A percentile compares a stretch with the other conserved stretches of the same genome.
phyloP scores from a whole-genome alignment of 805 yeast species.

The Kregervanrija fluxuum region DNA sequence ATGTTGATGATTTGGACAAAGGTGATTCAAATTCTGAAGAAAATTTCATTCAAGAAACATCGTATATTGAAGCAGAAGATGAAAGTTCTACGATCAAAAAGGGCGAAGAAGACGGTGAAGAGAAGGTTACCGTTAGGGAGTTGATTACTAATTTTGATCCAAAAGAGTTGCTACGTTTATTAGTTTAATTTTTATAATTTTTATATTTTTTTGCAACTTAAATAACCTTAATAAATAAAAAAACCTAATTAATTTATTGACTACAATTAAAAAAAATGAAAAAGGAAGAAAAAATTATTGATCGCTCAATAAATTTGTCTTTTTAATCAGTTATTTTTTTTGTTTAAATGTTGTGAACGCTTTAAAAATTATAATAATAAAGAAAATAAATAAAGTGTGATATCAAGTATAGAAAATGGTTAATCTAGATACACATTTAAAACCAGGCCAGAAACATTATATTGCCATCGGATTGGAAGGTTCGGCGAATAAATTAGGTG shows the following conservation, averaged over 20 bases:
- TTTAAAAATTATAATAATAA: not conserved
- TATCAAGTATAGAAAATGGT: conserved; percentile 8
- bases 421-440: conserved; percentile 35
- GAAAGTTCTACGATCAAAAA: conserved; percentile 4
- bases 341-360: not conserved
- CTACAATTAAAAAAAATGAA: not conserved
- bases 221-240: not conserved
- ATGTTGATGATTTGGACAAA: conserved; percentile 10
- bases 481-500: conserved; percentile 93
- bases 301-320: not conserved
- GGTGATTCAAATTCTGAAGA: conserved; percentile 6
- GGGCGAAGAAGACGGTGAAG: not conserved
- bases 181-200: conserved; percentile 5
- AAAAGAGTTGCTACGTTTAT: conserved; percentile 8
- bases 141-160: conserved; percentile 7
- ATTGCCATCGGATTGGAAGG: conserved; percentile 92
- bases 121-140: conserved; percentile 5
- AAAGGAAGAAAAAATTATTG: not conserved
- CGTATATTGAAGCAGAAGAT: conserved; percentile 7
- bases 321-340: not conserved
- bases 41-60: conserved; percentile 1
- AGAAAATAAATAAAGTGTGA: not conserved
- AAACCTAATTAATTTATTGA: not conserved
- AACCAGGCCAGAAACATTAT: conserved; percentile 40
- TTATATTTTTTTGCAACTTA: not conserved